These are phyloP conservation scores for Trichaptum fuscoviolaceum DNA, from an alignment of 768 basidiomycete genomes.

Conservation along the genomic window DNA sequence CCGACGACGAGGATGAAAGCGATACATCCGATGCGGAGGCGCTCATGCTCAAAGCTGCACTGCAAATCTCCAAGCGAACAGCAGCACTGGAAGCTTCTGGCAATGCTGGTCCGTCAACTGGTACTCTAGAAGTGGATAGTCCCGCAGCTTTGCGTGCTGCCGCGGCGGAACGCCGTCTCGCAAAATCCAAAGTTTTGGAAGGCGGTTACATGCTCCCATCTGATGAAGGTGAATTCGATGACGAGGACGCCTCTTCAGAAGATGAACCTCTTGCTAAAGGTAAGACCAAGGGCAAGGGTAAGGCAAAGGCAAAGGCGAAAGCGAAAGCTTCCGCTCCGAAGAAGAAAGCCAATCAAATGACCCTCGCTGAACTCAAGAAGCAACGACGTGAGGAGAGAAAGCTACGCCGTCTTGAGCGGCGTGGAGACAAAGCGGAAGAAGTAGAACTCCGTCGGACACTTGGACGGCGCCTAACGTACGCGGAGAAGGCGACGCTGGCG, in stretches of 20 bases:
- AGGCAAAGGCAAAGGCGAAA: constrained; percentile 31
- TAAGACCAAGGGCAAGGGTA: constrained; percentile 27
- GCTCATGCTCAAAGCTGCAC: constrained; percentile 53
- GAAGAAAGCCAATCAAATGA: constrained; percentile 17
- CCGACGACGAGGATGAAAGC: constrained; percentile 21
- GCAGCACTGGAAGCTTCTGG: constrained; percentile 22
- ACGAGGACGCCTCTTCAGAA: constrained; percentile 16
- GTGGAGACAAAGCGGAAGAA: constrained; percentile 42
- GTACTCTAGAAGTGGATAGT: constrained; percentile 18
- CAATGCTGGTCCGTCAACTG: constrained; percentile 30
- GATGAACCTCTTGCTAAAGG: constrained; percentile 15
- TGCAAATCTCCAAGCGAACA: constrained; percentile 35
- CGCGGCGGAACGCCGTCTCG: constrained; percentile 50
- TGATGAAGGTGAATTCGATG: constrained; percentile 20
- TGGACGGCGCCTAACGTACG: constrained; percentile 76
- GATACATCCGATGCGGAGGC: constrained; percentile 34
- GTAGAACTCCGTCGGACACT: constrained; percentile 45
- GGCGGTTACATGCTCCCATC: constrained; percentile 27
- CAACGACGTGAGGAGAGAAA: constrained; percentile 25
- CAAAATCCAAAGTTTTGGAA: constrained; percentile 24
- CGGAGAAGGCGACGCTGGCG: constrained; percentile 63
- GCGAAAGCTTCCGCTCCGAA: constrained; percentile 17
- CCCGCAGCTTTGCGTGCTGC: constrained; percentile 39
- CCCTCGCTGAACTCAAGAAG: constrained; percentile 9
- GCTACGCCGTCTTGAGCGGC: constrained; percentile 18